These are phyloP conservation scores for Magnusiomyces fungicola DNA, from an alignment of 1,139 yeast genomes.

Conservation along the genomic window DNA sequence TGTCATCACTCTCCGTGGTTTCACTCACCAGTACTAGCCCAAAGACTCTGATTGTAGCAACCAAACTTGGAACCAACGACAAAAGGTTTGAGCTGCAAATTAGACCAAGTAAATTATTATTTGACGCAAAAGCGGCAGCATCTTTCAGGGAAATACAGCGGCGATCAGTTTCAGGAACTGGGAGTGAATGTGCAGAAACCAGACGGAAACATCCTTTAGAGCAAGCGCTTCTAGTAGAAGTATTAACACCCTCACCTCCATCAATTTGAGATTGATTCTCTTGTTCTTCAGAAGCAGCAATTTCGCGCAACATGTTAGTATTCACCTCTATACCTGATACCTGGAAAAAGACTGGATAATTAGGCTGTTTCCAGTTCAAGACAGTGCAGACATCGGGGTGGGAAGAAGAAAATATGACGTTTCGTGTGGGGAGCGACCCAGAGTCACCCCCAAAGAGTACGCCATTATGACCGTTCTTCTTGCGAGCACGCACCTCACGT, in stretches of 20 bases:
- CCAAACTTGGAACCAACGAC: conserved; percentile 64
- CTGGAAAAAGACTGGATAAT: conserved; percentile 85
- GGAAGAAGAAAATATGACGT: conserved; percentile 75
- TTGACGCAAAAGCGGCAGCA: conserved; percentile 64
- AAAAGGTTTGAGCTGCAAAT: conserved; percentile 68
- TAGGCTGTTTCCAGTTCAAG: conserved; percentile 96
- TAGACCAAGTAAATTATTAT: conserved; percentile 78
- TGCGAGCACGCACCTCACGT: conserved; percentile 26
- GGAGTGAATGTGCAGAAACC: conserved; percentile 33
- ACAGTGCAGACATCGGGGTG: conserved; percentile 87
- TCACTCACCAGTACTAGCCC: conserved; percentile 78
- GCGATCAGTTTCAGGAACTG: conserved; percentile 32
- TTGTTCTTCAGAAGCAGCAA: conserved; percentile 5
- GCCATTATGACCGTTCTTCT: conserved; percentile 10
- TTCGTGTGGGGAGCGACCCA: conserved; percentile 36
- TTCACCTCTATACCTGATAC: conserved; percentile 40
- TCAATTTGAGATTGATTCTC: neutral
- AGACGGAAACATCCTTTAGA: conserved; percentile 15
- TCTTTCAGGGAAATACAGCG: conserved; percentile 51
- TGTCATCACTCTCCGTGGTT: conserved; percentile 18
- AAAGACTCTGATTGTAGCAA: conserved; percentile 66
- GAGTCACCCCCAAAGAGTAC: conserved; percentile 10
- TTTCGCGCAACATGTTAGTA: conserved; percentile 29
- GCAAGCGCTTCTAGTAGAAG: neutral
- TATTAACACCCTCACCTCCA: neutral